Evolutionary conservation across 2,329 filamentous ascomycete genomes (phyloP), one percentile per base, ranked within the genome.

Genomic region (Botrytis paeoniae): DNA sequence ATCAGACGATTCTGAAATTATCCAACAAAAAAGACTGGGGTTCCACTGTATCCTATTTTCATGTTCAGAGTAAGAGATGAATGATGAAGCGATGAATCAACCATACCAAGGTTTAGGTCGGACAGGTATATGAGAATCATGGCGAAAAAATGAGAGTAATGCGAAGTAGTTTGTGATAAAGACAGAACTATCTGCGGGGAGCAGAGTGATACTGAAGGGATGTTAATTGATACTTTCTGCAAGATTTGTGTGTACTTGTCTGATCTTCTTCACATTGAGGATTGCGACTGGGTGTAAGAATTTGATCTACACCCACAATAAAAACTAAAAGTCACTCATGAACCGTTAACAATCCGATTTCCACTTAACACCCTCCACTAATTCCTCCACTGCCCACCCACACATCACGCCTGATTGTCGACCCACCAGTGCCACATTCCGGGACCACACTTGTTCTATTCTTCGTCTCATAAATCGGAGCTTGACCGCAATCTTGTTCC

Each of bases 381-480:
- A 72, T 77, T 29, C 79, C 83, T 12, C 77, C 77, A 16, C 76
- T 74, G 1, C 83, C 83, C 18, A 65, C 74, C 83, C 83, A 85
- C 12, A 79, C 80, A 81, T 84, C 83, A 69, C 85, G 79, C 62
- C 80, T 78, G 1, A 78, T 78, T 39, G 81, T 62, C 10, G 74
- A 74, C 18, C 77, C 75, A n/a, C 54, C 62, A 39, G 77, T 76
- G 8, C 80, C 81, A 74, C 83, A 85, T 25, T 77, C 71, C 6
- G 83, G 83, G 37, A 85, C 78, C 2, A 80, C 80, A 12, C 86
- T 79, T 6, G 81, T 83, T 20, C 85, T 77, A 73, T 86, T 86
- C 18, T 77, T 78, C 14, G 79, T 81, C 81, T 87, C 85, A 74
- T 83, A 85, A 14, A 86, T 82, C 45, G 82, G 83, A 6, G 78